Evolutionary conservation across 768 basidiomycete genomes (phyloP).

Genomic region (Coprinellus micaceus): DNA sequence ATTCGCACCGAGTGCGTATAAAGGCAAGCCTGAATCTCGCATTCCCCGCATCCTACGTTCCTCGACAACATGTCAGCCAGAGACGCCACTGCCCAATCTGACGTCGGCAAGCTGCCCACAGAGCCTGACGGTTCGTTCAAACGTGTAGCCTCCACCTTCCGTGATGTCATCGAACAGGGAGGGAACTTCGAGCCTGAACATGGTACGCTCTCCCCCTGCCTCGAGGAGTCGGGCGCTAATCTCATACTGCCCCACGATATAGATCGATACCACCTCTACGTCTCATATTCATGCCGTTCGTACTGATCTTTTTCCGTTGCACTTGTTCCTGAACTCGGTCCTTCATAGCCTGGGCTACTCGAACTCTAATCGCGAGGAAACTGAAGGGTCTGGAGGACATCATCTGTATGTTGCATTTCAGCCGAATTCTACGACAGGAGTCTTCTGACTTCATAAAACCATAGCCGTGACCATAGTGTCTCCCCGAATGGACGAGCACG

Average conservation of each 20-base stretch:
- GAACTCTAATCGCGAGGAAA: slow-evolving; percentile 83
- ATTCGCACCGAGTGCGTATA: too few relatives aligned
- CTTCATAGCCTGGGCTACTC: slow-evolving; percentile 81
- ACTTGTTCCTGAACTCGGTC: neutral
- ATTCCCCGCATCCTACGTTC: too few relatives aligned
- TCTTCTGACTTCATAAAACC: slow-evolving; percentile 3
- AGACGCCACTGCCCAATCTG: slow-evolving; percentile 38
- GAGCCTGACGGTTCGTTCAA: too few relatives aligned
- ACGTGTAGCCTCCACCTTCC: slow-evolving; percentile 38
- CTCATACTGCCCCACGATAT: slow-evolving; percentile 1
- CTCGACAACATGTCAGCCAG: slow-evolving; percentile 23
- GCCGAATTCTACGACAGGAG: neutral
- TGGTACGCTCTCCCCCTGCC: slow-evolving; percentile 38
- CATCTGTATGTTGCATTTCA: slow-evolving; percentile 52
- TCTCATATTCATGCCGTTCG: slow-evolving; percentile 83
- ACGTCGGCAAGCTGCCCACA: slow-evolving; percentile 45
- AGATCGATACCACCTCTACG: slow-evolving; percentile 92
- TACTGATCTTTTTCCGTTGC: neutral
- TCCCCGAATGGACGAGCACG: slow-evolving; percentile 76
- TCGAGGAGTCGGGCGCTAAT: neutral
- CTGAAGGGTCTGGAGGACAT: slow-evolving; percentile 88
- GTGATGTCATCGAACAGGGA: slow-evolving; percentile 44
- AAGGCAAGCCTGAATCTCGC: too few relatives aligned
- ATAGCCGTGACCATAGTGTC: slow-evolving; percentile 79
- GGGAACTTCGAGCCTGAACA: slow-evolving; percentile 58